Evolutionary conservation across 768 basidiomycete genomes (phyloP), one percentile per base, ranked within the genome.

Genomic region (Mycena galopus): DNA sequence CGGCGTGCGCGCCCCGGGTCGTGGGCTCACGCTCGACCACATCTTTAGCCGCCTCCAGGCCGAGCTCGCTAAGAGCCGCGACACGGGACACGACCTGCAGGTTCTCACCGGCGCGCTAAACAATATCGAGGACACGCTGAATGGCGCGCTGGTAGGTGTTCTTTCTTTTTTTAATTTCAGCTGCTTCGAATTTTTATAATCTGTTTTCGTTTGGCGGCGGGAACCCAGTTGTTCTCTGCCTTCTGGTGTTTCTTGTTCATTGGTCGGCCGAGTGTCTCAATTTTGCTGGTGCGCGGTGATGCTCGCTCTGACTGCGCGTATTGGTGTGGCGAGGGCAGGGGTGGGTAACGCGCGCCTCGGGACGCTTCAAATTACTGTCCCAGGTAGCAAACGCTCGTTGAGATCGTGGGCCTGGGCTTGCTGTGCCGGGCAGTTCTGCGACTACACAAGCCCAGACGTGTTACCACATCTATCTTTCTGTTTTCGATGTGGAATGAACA

Each of bases 61-160:
- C 72, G 97, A 99, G 79, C 90, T 99, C 21, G 93, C 94, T 82
- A 98, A 97, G 84, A 96, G 95, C 78, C 90, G 95, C 25, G 97
- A 99, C 78, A 98, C 97, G 0, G 94, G 95, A 16, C 86, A 91
- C 0, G 96, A 99, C 78, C 85, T 99, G 8, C 90, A 92, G 73
- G 88, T 89, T 0, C 83, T 98, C 33, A 92, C 90, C 10, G 89
- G 88, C 19, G 87, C 94, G 5, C 94, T 99, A 88, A 88, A 84
- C 42, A 95, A 97, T n/a, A 94, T 98, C 44, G 92, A 95, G 72
- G 96, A 98, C 74, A 96, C 94, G 0, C 85, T 99, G 7, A 93
- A 93, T 30, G 97, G 97, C 2, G 88, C 89, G 35, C 74, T 93
- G 78, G 96, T 96, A 69, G 72, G 92, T 87, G 23, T 44, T 44